phyloP scores from a whole-genome alignment of 2,329 filamentous ascomycete genomes.

The Teratosphaeria epicoccoides region DNA sequence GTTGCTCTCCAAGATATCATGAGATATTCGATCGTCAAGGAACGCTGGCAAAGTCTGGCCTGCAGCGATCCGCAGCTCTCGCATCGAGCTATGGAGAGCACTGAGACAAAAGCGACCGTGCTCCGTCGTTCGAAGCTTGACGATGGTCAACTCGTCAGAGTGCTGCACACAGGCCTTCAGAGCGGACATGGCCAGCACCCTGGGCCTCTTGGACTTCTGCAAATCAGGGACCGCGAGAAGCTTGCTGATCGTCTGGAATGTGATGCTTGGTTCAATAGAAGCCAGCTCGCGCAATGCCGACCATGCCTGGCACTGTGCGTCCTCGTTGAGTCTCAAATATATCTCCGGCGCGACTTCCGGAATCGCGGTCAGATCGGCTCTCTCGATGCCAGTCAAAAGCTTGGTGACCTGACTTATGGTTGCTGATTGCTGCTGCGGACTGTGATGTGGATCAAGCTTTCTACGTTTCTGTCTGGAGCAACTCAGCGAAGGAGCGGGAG shows the following conservation, averaged over 20 bases:
- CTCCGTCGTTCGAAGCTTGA: constrained; percentile 57
- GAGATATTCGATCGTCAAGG: constrained; percentile 40
- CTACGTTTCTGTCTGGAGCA: constrained; percentile 5
- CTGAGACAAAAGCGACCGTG: constrained; percentile 73
- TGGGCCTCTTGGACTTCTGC: constrained; percentile 44
- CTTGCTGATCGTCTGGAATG: constrained; percentile 8
- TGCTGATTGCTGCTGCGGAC: neutral
- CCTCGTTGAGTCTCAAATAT: constrained; percentile 12
- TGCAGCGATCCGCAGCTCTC: constrained; percentile 75
- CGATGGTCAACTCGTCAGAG: constrained; percentile 47
- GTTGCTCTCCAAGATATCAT: constrained; percentile 49
- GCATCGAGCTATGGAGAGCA: constrained; percentile 69
- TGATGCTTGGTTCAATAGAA: constrained; percentile 4
- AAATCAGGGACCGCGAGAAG: constrained; percentile 32
- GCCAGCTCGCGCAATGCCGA: constrained; percentile 14
- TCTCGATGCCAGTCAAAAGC: constrained; percentile 12
- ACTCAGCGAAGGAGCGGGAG: neutral
- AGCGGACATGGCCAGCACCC: constrained; percentile 61
- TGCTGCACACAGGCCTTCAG: constrained; percentile 61
- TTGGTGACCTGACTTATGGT: constrained; percentile 1
- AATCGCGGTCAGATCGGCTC: constrained; percentile 9
- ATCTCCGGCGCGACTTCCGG: constrained; percentile 9
- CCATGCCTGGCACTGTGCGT: constrained; percentile 17
- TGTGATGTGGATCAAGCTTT: constrained; percentile 1
- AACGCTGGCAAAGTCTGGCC: constrained; percentile 52